Percentiles rank a stretch among this genome's conserved stretches.
Evolutionary conservation across 306 rosid genomes (phyloP).

Genomic region (Lablab purpureus): DNA sequence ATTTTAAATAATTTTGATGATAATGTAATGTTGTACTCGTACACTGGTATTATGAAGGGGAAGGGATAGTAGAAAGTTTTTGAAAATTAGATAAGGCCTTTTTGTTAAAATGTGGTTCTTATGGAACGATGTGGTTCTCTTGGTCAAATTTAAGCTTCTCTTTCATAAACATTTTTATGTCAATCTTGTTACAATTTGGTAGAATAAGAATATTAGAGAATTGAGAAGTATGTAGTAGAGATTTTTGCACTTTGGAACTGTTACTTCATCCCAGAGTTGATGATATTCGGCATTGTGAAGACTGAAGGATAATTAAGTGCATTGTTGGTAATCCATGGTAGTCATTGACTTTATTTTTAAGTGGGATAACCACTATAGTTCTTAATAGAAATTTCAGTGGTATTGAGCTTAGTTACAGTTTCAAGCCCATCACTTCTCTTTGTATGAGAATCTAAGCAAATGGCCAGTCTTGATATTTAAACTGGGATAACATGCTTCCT

Average conservation of each 20-base stretch:
- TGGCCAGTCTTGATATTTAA: no score
- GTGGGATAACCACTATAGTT: no score
- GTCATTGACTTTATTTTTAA: no score
- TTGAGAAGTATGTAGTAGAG: not conserved
- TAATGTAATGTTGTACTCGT: constrained; percentile 23
- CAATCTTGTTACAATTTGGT: not conserved
- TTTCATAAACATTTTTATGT: not conserved
- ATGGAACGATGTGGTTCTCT: constrained; percentile 2
- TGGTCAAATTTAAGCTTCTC: not conserved
- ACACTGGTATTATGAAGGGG: not conserved
- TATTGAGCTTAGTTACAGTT: no score
- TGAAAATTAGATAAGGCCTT: not conserved
- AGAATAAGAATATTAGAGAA: constrained; percentile 5
- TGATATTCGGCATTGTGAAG: no score
- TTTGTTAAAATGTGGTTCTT: constrained; percentile 35
- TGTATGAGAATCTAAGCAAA: no score
- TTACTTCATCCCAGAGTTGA: no score
- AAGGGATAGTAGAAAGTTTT: constrained; percentile 14
- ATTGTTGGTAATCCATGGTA: no score
- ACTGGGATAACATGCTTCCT: not conserved
- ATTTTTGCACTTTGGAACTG: no score
- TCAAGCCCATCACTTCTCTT: no score
- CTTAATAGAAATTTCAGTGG: no score
- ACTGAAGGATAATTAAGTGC: no score
- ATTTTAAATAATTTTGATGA: not conserved